Conservation (phyloP, 768 basidiomycete species). For the Rhodotorula sphaerocarpa region DNA sequence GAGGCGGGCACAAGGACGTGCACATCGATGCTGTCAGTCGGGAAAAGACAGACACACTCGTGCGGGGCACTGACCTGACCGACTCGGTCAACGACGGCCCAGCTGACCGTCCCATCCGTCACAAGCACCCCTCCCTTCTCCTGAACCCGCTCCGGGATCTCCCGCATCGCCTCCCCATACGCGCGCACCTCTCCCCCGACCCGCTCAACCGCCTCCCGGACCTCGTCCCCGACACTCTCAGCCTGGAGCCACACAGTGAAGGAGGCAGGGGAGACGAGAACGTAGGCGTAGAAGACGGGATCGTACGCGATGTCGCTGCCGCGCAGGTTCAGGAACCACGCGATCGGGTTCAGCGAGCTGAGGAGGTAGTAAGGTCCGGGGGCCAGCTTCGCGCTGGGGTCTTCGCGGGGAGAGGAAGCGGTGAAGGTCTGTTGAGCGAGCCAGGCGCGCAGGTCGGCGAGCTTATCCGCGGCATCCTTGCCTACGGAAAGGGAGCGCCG, state of each 20-base stretch:
- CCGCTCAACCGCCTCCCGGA: conserved; percentile 51
- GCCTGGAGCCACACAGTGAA: conserved; percentile 61
- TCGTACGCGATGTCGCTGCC: conserved; percentile 85
- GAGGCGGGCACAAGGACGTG: too few relatives aligned
- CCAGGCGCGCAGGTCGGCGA: conserved; percentile 64
- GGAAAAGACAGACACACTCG: too few relatives aligned
- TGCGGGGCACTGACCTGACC: conserved; percentile 22
- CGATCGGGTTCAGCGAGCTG: conserved; percentile 52
- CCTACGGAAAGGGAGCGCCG: too few relatives aligned
- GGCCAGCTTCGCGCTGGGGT: conserved; percentile 41
- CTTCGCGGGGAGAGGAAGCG: too few relatives aligned
- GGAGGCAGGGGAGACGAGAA: conserved; percentile 58
- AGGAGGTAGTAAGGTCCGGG: conserved; percentile 54
- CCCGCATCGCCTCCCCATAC: conserved; percentile 73
- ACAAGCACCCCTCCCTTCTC: conserved; percentile 12
- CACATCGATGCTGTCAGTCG: too few relatives aligned
- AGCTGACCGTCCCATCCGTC: conserved; percentile 37
- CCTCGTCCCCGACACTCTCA: conserved; percentile 54
- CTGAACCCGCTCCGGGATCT: conserved; percentile 46
- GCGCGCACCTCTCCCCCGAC: conserved; percentile 56
- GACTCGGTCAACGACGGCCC: conserved; percentile 39
- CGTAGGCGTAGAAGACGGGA: conserved; percentile 81
- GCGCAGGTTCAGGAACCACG: conserved; percentile 79
- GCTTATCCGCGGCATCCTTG: conserved; percentile 57
- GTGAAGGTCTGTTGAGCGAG: too few relatives aligned